These are phyloP conservation scores for Colletotrichum endophyticum DNA, from an alignment of 2,329 filamentous ascomycete species.

Conservation along the genomic window DNA sequence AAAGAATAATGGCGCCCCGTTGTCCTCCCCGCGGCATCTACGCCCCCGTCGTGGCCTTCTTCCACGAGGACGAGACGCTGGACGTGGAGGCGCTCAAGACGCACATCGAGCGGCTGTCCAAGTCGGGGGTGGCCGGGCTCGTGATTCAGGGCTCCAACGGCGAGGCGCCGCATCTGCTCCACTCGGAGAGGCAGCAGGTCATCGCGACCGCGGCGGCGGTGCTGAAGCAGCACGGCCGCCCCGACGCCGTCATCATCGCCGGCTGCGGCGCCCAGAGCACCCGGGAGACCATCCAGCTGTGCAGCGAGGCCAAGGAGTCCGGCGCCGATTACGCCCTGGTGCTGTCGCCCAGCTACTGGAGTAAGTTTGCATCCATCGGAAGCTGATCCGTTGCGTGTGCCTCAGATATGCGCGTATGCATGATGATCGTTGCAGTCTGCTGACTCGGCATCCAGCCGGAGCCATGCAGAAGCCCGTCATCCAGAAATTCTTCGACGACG, in stretches of 20 bases:
- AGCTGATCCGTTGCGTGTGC: slow-evolving; percentile 49
- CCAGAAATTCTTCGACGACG: slow-evolving; percentile 62
- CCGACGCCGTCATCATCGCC: slow-evolving; percentile 60
- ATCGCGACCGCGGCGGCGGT: slow-evolving; percentile 58
- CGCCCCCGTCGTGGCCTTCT: slow-evolving; percentile 45
- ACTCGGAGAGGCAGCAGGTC: slow-evolving; percentile 60
- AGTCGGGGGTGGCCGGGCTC: slow-evolving; percentile 48
- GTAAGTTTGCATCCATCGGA: slow-evolving; percentile 35
- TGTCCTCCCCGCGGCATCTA: slow-evolving; percentile 39
- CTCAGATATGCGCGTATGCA: not conserved
- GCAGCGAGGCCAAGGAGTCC: slow-evolving; percentile 61
- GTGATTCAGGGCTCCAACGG: slow-evolving; percentile 53
- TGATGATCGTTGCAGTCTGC: slow-evolving; percentile 46
- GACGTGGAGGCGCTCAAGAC: slow-evolving; percentile 42
- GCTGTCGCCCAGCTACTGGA: slow-evolving; percentile 69
- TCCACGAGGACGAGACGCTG: slow-evolving; percentile 45
- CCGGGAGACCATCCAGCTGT: slow-evolving; percentile 64
- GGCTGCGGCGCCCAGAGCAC: slow-evolving; percentile 70
- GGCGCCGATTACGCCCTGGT: slow-evolving; percentile 68
- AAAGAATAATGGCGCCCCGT: not conserved
- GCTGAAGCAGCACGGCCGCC: slow-evolving; percentile 49
- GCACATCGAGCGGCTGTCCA: slow-evolving; percentile 43
- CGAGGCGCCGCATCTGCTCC: slow-evolving; percentile 54
- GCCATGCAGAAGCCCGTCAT: slow-evolving; percentile 63
- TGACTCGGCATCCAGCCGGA: slow-evolving; percentile 35